phyloP scores from a whole-genome alignment of 176 grass and related monocot genomes.

The Bolboschoenus planiculmis region DNA sequence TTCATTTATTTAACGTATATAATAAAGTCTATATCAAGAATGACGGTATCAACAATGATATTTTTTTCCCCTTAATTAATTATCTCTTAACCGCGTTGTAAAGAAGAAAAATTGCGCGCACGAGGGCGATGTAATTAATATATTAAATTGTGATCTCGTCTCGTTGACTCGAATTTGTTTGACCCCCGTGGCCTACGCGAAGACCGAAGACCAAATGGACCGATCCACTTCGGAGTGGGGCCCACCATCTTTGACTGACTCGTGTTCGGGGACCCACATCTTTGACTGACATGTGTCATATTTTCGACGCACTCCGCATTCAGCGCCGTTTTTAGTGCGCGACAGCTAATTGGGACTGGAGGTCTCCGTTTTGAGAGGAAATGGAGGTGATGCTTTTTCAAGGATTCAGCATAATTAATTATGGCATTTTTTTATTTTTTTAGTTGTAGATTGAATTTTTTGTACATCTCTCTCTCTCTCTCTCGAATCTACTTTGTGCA shows the following conservation, averaged over 20 bases:
- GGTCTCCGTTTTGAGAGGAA: background rate
- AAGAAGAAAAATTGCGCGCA: background rate
- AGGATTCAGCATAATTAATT: no score
- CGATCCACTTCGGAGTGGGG: background rate
- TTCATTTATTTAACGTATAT: no score
- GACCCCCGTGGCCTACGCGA: constrained; percentile 10
- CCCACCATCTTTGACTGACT: background rate
- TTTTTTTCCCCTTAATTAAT: no score
- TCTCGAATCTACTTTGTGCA: no score
- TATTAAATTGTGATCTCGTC: background rate
- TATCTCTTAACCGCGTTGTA: background rate
- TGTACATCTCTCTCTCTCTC: no score
- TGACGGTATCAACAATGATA: no score
- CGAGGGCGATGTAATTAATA: constrained; percentile 1
- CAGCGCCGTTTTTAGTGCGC: constrained; percentile 6
- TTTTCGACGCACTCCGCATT: constrained; percentile 14
- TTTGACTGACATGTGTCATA: constrained; percentile 8
- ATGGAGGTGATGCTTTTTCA: background rate
- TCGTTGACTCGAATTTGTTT: background rate
- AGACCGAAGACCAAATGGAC: constrained; percentile 18
- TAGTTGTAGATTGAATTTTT: no score
- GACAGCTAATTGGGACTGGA: background rate
- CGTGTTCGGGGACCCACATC: background rate
- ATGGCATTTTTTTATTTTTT: no score
- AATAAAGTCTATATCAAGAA: no score